Evolutionary conservation across 345 rosid species (phyloP), one percentile per base, ranked within the genome.

Genomic region (Brassica juncea): DNA sequence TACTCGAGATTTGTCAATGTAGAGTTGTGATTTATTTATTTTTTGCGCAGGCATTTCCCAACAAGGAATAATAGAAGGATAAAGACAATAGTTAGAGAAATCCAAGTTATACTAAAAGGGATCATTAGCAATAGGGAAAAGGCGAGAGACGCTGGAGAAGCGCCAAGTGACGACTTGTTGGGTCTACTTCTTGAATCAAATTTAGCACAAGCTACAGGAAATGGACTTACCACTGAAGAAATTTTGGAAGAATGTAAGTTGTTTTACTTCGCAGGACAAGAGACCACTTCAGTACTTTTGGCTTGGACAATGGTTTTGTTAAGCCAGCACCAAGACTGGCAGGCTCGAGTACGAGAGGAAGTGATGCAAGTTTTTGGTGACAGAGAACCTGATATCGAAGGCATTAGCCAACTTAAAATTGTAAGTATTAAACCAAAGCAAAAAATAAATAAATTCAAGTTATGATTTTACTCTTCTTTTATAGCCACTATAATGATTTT

Each of bases 191-290:
- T 87, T 58, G 86, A 86, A 49, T 86, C 93, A 21, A 86, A 85
- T 70, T 58, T 61, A 23, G 78, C n/a, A 55, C 87, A 80, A 61
- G 79, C 71, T 8, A 57, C 78, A 71, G 85, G 77, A 57, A 74
- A 82, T 10, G 81, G 78, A 25, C 61, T 87, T 76, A 84, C 73
- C 32, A 74, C 64, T 3, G 77, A 85, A 4, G 96, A 91, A 8
- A 83, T 92, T 15, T 76, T 89, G 9, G 88, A 90, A 39, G 92
- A 92, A 62, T 91, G 92, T 73, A 91, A 84, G 73, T 28, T 87
- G 59, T 92, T 91, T 77, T 91, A 87, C 72, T 76, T 92, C 8
- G 86, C 90, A 0, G 96, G 93, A 15, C 87, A 89, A 42, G 92
- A 88, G 80, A 87, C 97, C 4, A 87, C 91, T 10, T 73, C 92